Conservation (phyloP, 2,329 filamentous ascomycete genomes). For the Alternaria angustiovoidea region DNA sequence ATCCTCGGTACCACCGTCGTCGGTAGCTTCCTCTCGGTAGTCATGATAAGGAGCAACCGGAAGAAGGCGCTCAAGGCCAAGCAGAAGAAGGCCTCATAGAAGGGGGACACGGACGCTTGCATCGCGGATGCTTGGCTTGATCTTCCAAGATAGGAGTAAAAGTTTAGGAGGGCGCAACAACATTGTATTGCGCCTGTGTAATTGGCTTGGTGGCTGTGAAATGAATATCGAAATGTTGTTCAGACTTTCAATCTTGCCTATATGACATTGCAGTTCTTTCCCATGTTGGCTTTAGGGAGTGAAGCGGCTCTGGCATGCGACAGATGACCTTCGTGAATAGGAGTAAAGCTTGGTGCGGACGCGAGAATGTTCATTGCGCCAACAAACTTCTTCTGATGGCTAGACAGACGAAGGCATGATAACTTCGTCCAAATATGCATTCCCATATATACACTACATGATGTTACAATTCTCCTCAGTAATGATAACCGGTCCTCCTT, state of each 20-base stretch:
- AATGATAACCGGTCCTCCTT: slow-evolving; percentile 35
- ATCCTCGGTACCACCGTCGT: slow-evolving; percentile 92
- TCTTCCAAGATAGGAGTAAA: slow-evolving; percentile 1
- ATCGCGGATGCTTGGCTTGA: not conserved
- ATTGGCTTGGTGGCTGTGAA: not conserved
- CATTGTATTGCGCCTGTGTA: not conserved
- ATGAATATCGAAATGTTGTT: not conserved
- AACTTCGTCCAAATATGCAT: not conserved
- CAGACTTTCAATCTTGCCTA: not conserved
- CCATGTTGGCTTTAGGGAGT: accelerated
- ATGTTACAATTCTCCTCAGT: slow-evolving; percentile 44
- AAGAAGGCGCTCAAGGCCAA: slow-evolving; percentile 97
- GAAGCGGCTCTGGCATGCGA: not conserved
- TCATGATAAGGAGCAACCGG: slow-evolving; percentile 98
- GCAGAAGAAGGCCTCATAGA: slow-evolving; percentile 77
- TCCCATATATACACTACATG: slow-evolving; percentile 26
- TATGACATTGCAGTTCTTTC: not conserved
- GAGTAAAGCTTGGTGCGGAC: not conserved
- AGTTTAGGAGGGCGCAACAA: not conserved
- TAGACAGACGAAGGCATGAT: not conserved
- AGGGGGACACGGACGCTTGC: not conserved
- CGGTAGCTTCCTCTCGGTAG: slow-evolving; percentile 91
- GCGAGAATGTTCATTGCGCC: not conserved
- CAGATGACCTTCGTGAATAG: not conserved
- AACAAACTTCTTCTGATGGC: not conserved